Evolutionary conservation across 2,329 filamentous ascomycete genomes (phyloP).

Genomic region (Plenodomus lindquistii): DNA sequence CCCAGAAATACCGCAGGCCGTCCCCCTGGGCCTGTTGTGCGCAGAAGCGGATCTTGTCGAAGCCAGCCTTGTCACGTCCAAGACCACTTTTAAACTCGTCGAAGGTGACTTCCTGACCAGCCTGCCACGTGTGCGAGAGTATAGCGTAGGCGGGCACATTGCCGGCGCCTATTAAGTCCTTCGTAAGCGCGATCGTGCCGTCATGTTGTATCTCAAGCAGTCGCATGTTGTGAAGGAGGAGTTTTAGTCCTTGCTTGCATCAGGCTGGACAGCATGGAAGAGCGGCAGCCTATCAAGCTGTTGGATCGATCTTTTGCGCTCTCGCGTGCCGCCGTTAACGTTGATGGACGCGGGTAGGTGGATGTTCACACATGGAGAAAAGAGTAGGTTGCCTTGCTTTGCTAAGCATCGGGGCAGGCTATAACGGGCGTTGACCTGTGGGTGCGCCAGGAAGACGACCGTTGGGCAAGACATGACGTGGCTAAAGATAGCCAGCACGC

Average conservation of each 20-base stretch:
- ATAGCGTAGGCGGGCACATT: not conserved
- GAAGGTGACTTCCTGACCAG: too few relatives aligned
- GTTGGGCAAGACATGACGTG: too few relatives aligned
- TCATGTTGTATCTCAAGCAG: constrained; percentile 4
- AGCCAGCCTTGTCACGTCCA: too few relatives aligned
- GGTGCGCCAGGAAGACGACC: too few relatives aligned
- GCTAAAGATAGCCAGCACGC: not conserved
- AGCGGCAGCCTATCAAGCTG: not conserved
- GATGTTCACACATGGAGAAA: not conserved
- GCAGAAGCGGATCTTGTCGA: too few relatives aligned
- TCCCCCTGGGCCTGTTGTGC: too few relatives aligned
- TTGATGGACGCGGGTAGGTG: not conserved
- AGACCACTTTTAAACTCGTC: too few relatives aligned
- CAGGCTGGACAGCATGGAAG: constrained; percentile 1
- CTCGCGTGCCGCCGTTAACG: not conserved
- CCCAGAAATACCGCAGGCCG: too few relatives aligned
- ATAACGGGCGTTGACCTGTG: not conserved
- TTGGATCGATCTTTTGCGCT: constrained; percentile 1
- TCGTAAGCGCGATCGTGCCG: not conserved
- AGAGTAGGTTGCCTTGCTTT: constrained; percentile 1
- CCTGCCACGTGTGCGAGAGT: too few relatives aligned
- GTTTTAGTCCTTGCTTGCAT: not conserved
- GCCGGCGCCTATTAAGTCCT: not conserved
- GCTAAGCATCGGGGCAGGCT: constrained; percentile 1
- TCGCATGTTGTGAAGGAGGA: not conserved